Percentiles rank a stretch among this genome's conserved stretches.
These are phyloP conservation scores for Pouteria glomerata DNA, from an alignment of 148 eudicot genomes.

Conservation along the genomic window DNA sequence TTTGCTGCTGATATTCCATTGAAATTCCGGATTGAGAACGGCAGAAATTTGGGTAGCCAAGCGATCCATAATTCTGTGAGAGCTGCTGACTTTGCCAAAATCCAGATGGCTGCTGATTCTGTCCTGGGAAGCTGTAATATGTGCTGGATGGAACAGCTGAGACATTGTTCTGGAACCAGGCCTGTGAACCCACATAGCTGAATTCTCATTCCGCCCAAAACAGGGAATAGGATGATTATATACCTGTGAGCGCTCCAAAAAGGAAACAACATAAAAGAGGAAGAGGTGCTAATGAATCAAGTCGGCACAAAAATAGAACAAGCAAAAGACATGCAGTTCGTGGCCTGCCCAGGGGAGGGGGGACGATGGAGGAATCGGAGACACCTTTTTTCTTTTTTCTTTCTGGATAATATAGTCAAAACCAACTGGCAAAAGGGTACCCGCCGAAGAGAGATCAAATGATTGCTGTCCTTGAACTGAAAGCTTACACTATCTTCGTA, in stretches of 20 bases:
- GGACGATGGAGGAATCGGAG: not conserved
- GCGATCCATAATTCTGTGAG: constrained; percentile 61
- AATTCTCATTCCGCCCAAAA: constrained; percentile 34
- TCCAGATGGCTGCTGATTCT: constrained; percentile 46
- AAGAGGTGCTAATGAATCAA: not conserved
- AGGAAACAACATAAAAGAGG: not conserved
- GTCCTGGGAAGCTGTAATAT: constrained; percentile 79
- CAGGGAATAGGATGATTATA: not conserved
- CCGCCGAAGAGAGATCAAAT: constrained; percentile 82
- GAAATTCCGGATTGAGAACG: constrained; percentile 66
- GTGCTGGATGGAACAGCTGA: constrained; percentile 75
- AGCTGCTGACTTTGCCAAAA: constrained; percentile 71
- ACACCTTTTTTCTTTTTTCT: not conserved
- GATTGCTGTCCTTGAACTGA: constrained; percentile 78
- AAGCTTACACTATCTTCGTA: constrained; percentile 67
- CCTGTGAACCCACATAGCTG: constrained; percentile 59
- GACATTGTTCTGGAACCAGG: constrained; percentile 72
- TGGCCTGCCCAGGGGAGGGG: too few species aligned
- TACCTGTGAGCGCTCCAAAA: not conserved
- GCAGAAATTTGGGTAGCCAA: constrained; percentile 70
- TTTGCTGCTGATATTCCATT: constrained; percentile 71
- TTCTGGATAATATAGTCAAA: not conserved
- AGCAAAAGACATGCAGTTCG: too few species aligned
- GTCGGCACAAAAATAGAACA: not conserved
- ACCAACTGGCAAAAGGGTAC: constrained; percentile 26